Evolutionary conservation across 2,329 filamentous ascomycete genomes (phyloP), one percentile per base, ranked within the genome.

Genomic region (Penicillium olsonii): DNA sequence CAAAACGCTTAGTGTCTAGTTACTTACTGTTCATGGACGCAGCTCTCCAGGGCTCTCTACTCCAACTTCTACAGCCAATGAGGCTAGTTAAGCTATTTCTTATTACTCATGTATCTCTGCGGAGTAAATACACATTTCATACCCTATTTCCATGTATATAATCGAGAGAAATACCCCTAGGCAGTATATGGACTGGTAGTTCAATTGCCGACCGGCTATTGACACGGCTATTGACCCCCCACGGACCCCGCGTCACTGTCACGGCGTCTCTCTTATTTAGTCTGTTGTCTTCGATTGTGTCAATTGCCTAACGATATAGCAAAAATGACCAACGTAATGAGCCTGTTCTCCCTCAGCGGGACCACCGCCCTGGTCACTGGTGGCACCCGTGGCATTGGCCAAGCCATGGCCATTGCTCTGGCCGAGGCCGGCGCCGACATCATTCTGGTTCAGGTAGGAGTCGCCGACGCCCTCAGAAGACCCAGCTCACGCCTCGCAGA

Each of bases 371-470:
- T 77, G 37, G 66, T 77, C 11, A 77, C 75, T 1, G 74, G 75
- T 18, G 74, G 74, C n/a, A 77, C 74, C 11, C 65, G 75, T 48
- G 75, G 75, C 8, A 77, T 78, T 39, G 75, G 75, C 18, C 68
- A 71, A 50, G 70, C 71, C 17, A 77, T 77, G 75, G 72, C 74
- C 11, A 53, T 75, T 49, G 74, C 71, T 2, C 60, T 77, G 34
- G 75, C 75, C 12, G 75, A 77, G 55, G 75, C 74, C 12, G 75
- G 75, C 17, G 74, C 75, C 20, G 74, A 77, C 53, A 68, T 77
- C 50, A 65, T 77, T 26, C 56, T 75, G 41, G 61, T 74, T 31
- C 72, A 74, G 62, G 71, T 72, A 47, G n/a, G n/a, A n/a, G n/a
- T n/a, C 39, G 62, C 20, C 4, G 42, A 9, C 9, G 17, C 7